A percentile compares a stretch with the other conserved stretches of the same genome.
Conservation (phyloP, 1,284 basidiomycete species). For the Fomes fomentarius region DNA sequence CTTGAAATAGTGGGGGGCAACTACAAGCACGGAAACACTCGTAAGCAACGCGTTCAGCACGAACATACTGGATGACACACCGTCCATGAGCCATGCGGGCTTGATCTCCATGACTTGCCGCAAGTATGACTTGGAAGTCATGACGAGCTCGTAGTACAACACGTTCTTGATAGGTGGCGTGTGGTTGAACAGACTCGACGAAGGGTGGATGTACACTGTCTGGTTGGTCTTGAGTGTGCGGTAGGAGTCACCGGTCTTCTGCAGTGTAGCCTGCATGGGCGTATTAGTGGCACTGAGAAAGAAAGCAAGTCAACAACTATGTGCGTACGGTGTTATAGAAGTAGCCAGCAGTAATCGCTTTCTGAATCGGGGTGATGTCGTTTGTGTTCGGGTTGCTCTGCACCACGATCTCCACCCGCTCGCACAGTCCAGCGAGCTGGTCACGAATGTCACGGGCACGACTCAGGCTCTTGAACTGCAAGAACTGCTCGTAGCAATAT, state of each 20-base stretch:
- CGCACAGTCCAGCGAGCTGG: slow-evolving; percentile 93
- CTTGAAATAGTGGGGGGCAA: slow-evolving; percentile 95
- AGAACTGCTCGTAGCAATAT: slow-evolving; percentile 95
- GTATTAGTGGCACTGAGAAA: slow-evolving; percentile 1
- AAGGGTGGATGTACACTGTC: slow-evolving; percentile 96
- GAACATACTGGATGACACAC: slow-evolving; percentile 42
- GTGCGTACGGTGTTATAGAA: slow-evolving; percentile 94
- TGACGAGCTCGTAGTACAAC: slow-evolving; percentile 93
- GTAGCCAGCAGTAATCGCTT: slow-evolving; percentile 93
- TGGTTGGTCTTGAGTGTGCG: slow-evolving; percentile 94
- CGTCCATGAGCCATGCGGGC: slow-evolving; percentile 91
- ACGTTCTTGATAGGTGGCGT: slow-evolving; percentile 92
- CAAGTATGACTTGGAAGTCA: slow-evolving; percentile 88
- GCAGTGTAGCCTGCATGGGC: slow-evolving; percentile 70
- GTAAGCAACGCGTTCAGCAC: not conserved
- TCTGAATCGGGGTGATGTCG: slow-evolving; percentile 92
- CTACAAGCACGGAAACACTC: slow-evolving; percentile 39
- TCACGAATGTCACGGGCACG: slow-evolving; percentile 96
- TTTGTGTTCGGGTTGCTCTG: slow-evolving; percentile 87
- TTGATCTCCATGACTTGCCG: slow-evolving; percentile 98
- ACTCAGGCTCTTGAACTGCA: slow-evolving; percentile 95
- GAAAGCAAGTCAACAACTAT: not conserved
- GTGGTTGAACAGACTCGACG: slow-evolving; percentile 91
- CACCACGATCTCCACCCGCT: slow-evolving; percentile 94
- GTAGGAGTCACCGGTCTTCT: slow-evolving; percentile 92